Base-by-base conservation (phyloP, 2,329 filamentous ascomycete genomes). In the Aquanectria penicillioides region DNA sequence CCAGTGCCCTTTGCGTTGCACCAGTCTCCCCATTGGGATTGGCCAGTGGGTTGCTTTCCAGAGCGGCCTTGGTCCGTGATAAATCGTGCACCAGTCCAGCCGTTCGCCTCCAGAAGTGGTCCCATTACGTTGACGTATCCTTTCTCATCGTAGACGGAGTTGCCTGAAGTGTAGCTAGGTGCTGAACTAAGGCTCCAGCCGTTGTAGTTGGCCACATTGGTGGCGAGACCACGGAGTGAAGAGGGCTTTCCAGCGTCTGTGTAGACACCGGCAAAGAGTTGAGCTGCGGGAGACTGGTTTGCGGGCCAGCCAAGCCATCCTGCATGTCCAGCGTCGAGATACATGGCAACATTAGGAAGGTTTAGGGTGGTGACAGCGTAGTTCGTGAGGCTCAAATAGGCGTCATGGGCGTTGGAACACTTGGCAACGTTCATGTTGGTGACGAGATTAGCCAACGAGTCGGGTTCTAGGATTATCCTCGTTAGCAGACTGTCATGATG, bases 41-140 rank as follows among this genome's bases (percentile, higher is more conserved):
- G 86, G 50, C 85, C 85, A 17, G 86, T 88, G 51, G 84, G 87
- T 64, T 89, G 87, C 68, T 83, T 83, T 33, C 78, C 78, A n/a
- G 72, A 77, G 43, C 88, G 86, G 59, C 82, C 78, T 38, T 80
- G 79, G 63, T 83, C 82, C 9, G 79, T 74, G 66, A 85, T 80
- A 73, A 83, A 83, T 66, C 80, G 74, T 9, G 77, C 79, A 33
- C 75, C 69, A 3, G 69, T 18, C 74, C 77, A 83, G 58, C 81
- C 81, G 23, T 71, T 64, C 0, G 78, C 70, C 2, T 80, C 77
- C 26, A 92, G 84, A 20, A 88, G 83, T 6, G 85, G 82, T 7
- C 86, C 86, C 68, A 95, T 87, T 53, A 89, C 89, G 44, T 80
- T 70, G 31, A 84, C 77, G 74, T 87, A 93, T 72, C 82, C 82